Percentiles rank a stretch among this genome's conserved stretches.
phyloP scores from a whole-genome alignment of 140 eudicot genomes.

The Cichorium intybus region DNA sequence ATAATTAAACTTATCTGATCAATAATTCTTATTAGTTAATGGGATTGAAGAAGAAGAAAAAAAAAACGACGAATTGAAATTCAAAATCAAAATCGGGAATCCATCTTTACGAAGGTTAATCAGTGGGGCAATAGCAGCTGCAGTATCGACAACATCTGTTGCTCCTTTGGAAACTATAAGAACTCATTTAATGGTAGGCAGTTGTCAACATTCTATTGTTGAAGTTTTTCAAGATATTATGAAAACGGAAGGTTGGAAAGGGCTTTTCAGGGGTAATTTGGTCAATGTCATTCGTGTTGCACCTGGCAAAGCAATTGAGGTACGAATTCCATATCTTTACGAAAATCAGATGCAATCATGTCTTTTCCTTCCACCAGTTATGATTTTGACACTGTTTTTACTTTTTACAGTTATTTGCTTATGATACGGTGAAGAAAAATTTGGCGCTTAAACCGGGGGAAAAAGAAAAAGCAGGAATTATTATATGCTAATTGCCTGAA shows the following conservation, averaged over 20 bases:
- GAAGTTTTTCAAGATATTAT: constrained; percentile 61
- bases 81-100: constrained; percentile 56
- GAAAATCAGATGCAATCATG: no score
- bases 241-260: constrained; percentile 70
- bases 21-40: background rate
- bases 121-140: constrained; percentile 75
- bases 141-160: constrained; percentile 67
- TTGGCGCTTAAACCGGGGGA: no score
- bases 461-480: no score
- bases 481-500: no score
- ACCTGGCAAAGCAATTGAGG: constrained; percentile 78
- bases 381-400: no score
- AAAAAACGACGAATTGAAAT: constrained; percentile 42
- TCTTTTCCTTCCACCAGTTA: no score
- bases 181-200: constrained; percentile 85
- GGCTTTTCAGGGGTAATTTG: constrained; percentile 69
- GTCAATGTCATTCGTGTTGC: constrained; percentile 77
- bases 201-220: constrained; percentile 47
- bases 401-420: no score
- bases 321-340: no score
- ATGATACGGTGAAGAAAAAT: no score
- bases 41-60: constrained; percentile 39
- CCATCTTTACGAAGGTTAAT: constrained; percentile 61
- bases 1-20: background rate
- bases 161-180: no score